A percentile compares a stretch with the other conserved stretches of the same genome.
Evolutionary conservation across 1,139 yeast genomes (phyloP).

Genomic region (Zygosaccharomyces sapae): DNA sequence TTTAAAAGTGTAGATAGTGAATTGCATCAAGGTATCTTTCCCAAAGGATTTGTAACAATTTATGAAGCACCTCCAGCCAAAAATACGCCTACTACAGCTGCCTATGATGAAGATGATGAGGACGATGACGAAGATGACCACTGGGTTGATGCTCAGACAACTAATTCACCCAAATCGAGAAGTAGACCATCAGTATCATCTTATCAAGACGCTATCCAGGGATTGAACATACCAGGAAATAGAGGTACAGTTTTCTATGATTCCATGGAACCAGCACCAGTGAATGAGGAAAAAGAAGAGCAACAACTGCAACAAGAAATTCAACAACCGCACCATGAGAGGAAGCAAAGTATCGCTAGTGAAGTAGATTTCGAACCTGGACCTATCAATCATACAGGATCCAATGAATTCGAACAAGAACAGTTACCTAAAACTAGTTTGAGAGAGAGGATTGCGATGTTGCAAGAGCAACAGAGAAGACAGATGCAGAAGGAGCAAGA

Average conservation of each 20-base stretch:
- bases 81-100: background rate
- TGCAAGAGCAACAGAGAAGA: slow-evolving; percentile 77
- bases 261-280: background rate
- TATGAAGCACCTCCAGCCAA: background rate
- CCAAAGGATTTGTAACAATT: slow-evolving; percentile 71
- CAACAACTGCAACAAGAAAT: background rate
- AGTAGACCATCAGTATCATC: slow-evolving; percentile 17
- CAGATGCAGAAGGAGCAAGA: slow-evolving; percentile 75
- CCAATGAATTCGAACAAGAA: slow-evolving; percentile 35
- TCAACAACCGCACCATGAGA: background rate
- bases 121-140: slow-evolving; percentile 7
- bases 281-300: background rate
- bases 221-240: slow-evolving; percentile 8
- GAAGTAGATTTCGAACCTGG: slow-evolving; percentile 13
- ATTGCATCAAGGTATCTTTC: slow-evolving; percentile 69
- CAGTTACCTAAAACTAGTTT: slow-evolving; percentile 73
- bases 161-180: slow-evolving; percentile 14
- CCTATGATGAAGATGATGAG: slow-evolving; percentile 4
- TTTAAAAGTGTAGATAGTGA: slow-evolving; percentile 44
- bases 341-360: slow-evolving; percentile 3
- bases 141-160: slow-evolving; percentile 13
- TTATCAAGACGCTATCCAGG: slow-evolving; percentile 15
- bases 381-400: slow-evolving; percentile 22
- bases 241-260: slow-evolving; percentile 1
- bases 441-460: slow-evolving; percentile 77